These are phyloP conservation scores for Neonothopanus nambi DNA, from an alignment of 1,284 basidiomycete genomes.

Conservation along the genomic window DNA sequence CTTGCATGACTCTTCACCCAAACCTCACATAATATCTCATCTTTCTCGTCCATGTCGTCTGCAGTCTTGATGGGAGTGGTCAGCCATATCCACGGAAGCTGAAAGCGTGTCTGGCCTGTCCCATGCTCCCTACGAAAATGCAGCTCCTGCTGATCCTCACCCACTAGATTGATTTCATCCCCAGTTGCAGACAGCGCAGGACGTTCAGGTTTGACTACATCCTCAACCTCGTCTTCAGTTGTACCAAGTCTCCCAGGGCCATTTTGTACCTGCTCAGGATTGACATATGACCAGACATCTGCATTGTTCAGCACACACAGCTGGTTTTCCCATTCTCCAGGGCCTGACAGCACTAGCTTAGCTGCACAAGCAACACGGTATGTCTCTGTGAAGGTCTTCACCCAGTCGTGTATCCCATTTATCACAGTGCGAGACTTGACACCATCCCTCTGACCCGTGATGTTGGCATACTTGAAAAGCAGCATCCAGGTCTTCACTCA, in stretches of 20 bases:
- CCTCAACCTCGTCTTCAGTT: neutral
- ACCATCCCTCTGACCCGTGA: conserved; percentile 18
- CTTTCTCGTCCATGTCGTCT: neutral
- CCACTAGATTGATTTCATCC: neutral
- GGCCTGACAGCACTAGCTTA: neutral
- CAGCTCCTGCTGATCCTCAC: neutral
- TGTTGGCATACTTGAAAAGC: conserved; percentile 20
- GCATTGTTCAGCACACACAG: neutral
- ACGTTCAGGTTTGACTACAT: too few species aligned
- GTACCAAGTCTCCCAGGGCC: neutral
- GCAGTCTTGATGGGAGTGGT: neutral
- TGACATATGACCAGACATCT: conserved; percentile 1
- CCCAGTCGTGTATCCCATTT: conserved; percentile 13
- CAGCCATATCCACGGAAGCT: neutral
- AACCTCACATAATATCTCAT: conserved; percentile 2
- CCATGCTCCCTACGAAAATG: neutral
- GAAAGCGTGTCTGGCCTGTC: neutral
- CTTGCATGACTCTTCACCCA: conserved; percentile 13
- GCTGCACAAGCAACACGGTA: neutral
- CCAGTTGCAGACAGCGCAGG: too few species aligned
- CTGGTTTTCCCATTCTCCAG: neutral
- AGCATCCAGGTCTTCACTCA: conserved; percentile 18
- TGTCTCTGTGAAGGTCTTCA: neutral
- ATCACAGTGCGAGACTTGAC: conserved; percentile 17
- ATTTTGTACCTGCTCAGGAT: neutral